phyloP scores from a whole-genome alignment of 1,284 basidiomycete species.

The Heterobasidion occidentale region DNA sequence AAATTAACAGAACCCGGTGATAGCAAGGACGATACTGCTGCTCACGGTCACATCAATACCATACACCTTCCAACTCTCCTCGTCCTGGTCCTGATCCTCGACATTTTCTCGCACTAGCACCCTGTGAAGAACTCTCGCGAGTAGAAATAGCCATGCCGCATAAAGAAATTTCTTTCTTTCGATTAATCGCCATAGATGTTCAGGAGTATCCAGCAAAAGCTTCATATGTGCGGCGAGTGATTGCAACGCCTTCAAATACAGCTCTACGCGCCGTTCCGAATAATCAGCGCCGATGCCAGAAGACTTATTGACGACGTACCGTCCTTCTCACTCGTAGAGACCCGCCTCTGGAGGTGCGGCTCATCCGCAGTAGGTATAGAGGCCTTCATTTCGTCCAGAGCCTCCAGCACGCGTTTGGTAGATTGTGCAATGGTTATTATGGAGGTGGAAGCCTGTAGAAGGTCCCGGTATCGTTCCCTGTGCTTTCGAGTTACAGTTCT shows the following conservation, averaged over 20 bases:
- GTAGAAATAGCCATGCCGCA: slow-evolving; percentile 80
- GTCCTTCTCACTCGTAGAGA: slow-evolving; percentile 35
- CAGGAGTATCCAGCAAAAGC: slow-evolving; percentile 80
- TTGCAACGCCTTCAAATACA: slow-evolving; percentile 62
- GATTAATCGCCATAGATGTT: slow-evolving; percentile 80
- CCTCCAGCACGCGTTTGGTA: slow-evolving; percentile 51
- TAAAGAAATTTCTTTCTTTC: slow-evolving; percentile 72
- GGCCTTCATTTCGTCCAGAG: slow-evolving; percentile 50
- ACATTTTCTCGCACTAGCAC: slow-evolving; percentile 52
- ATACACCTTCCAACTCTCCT: slow-evolving; percentile 49
- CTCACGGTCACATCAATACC: slow-evolving; percentile 58
- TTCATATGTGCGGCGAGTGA: slow-evolving; percentile 83
- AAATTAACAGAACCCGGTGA: slow-evolving; percentile 6
- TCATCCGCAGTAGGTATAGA: slow-evolving; percentile 41
- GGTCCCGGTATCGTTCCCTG: slow-evolving; percentile 91
- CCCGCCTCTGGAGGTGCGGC: slow-evolving; percentile 32
- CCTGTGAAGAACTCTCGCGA: slow-evolving; percentile 76
- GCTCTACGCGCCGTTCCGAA: slow-evolving; percentile 32
- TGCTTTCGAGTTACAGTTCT: slow-evolving; percentile 41
- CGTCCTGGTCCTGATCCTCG: slow-evolving; percentile 55
- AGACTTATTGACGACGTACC: slow-evolving; percentile 26
- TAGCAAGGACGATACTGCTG: neutral
- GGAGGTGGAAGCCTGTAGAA: slow-evolving; percentile 84
- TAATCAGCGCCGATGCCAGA: neutral
- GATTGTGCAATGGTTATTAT: slow-evolving; percentile 72